Evolutionary conservation across 139 green algal species (phyloP).

Genomic region (Coelastrella sp.): DNA sequence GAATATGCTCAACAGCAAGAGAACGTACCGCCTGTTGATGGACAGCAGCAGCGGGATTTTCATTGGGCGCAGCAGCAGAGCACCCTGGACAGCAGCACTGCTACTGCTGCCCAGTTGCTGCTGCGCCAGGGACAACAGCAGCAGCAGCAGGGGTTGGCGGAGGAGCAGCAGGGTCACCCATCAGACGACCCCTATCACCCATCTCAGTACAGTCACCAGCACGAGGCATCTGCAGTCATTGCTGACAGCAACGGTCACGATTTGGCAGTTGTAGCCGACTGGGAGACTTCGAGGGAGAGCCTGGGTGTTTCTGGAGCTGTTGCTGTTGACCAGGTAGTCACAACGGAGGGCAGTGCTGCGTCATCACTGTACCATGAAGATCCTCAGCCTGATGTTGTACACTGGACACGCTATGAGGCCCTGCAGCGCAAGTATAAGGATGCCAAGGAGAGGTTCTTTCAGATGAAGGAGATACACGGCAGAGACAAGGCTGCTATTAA

Average conservation of each 20-base stretch:
- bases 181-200: not conserved
- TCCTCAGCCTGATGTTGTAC: not conserved
- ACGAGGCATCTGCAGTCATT: not conserved
- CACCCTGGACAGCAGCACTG: not conserved
- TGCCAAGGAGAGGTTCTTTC: slow-evolving; percentile 9
- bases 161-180: not conserved
- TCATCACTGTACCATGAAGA: not conserved
- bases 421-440: slow-evolving; percentile 7
- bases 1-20: not conserved
- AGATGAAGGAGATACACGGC: not conserved
- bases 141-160: slow-evolving; percentile 9
- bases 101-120: slow-evolving; percentile 26
- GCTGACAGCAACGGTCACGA: not conserved
- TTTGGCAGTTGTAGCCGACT: too few relatives aligned
- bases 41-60: not conserved
- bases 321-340: not conserved
- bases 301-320: not conserved
- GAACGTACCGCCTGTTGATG: not conserved
- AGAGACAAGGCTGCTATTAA: not conserved
- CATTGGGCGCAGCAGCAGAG: not conserved
- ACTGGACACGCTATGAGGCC: not conserved
- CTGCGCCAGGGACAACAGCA: slow-evolving; percentile 7
- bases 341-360: slow-evolving; percentile 2
- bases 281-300: too few relatives aligned
- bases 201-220: not conserved